Percentiles rank a stretch among this genome's conserved stretches.
Evolutionary conservation across 257 asterid species (phyloP).

Genomic region (Plantago elongata): DNA sequence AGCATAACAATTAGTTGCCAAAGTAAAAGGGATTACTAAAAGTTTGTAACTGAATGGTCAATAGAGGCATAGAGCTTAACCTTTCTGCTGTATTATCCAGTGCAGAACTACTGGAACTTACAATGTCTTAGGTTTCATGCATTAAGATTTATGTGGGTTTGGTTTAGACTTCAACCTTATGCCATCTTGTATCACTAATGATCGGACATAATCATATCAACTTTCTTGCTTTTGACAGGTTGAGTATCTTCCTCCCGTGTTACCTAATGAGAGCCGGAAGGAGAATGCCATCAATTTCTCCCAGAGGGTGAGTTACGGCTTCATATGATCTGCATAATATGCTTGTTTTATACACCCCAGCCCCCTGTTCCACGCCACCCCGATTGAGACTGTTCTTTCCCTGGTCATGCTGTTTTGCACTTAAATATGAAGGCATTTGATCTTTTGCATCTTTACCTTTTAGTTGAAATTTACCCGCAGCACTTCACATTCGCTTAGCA

Average conservation of each 20-base stretch:
- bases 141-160: background rate
- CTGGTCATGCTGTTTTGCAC: background rate
- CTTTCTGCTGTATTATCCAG: no score
- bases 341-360: no score
- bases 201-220: constrained; percentile 8
- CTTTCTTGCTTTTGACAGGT: constrained; percentile 38
- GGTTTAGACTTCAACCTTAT: background rate
- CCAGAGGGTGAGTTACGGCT: constrained; percentile 60
- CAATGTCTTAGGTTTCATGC: no score
- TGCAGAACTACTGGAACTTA: no score
- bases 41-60: no score
- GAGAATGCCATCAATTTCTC: constrained; percentile 68
- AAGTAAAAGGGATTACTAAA: no score
- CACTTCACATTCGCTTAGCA: background rate
- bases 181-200: constrained; percentile 2
- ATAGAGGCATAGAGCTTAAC: no score
- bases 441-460: background rate
- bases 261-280: constrained; percentile 64
- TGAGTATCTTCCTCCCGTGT: constrained; percentile 90
- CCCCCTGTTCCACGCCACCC: no score
- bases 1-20: no score
- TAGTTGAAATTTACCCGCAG: background rate
- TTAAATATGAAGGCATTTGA: background rate
- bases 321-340: constrained; percentile 4
- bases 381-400: no score